phyloP scores from a whole-genome alignment of 495 filamentous ascomycete genomes.

The Penicillium argentinense region DNA sequence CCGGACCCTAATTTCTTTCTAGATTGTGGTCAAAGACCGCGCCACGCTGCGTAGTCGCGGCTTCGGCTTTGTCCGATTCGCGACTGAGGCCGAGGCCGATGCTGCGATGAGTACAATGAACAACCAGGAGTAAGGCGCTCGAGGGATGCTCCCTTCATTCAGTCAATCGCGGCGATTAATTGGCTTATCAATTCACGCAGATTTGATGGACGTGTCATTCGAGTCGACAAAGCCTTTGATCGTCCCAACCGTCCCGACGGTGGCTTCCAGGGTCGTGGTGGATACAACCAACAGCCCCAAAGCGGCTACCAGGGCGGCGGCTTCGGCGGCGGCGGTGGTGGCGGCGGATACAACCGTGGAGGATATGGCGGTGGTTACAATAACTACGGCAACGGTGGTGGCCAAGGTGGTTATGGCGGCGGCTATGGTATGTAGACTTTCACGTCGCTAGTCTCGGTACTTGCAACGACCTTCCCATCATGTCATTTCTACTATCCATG shows the following conservation, averaged over 20 bases:
- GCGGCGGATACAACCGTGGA: slow-evolving; percentile 26
- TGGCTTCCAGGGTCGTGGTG: slow-evolving; percentile 49
- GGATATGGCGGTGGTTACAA: slow-evolving; percentile 30
- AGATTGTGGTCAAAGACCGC: slow-evolving; percentile 98
- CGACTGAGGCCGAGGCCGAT: slow-evolving; percentile 78
- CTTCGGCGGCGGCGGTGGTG: slow-evolving; percentile 30
- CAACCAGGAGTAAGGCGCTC: slow-evolving; percentile 75
- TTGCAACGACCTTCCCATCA: background rate
- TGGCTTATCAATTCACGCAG: slow-evolving; percentile 45
- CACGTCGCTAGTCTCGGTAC: background rate
- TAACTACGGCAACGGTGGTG: slow-evolving; percentile 25
- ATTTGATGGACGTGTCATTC: slow-evolving; percentile 94
- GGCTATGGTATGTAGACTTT: slow-evolving; percentile 9
- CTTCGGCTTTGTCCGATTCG: slow-evolving; percentile 94
- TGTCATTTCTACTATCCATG: background rate
- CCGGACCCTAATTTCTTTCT: slow-evolving; percentile 14
- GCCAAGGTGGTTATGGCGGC: slow-evolving; percentile 21
- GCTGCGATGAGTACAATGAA: slow-evolving; percentile 83
- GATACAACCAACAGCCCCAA: slow-evolving; percentile 38
- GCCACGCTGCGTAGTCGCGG: slow-evolving; percentile 95
- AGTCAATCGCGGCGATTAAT: background rate
- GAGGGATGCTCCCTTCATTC: background rate
- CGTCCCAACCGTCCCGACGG: slow-evolving; percentile 44
- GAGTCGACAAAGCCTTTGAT: slow-evolving; percentile 94
- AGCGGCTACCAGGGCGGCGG: slow-evolving; percentile 39